Evolutionary conservation across 495 filamentous ascomycete species (phyloP).

Genomic region (Cudoniella acicularis): DNA sequence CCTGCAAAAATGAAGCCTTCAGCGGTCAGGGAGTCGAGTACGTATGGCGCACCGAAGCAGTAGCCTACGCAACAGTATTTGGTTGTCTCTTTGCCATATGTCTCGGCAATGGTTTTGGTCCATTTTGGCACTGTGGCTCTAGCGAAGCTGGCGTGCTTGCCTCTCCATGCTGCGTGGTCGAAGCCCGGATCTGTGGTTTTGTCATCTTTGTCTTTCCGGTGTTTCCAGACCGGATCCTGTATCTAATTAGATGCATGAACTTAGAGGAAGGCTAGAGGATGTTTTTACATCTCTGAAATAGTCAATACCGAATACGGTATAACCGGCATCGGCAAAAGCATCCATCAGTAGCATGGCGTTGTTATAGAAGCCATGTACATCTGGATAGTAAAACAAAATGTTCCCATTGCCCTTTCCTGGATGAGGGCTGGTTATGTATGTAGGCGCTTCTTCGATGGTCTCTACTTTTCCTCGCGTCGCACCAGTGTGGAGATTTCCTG

Average conservation of each 20-base stretch:
- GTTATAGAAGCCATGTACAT: conserved; percentile 37
- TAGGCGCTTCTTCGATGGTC: conserved; percentile 28
- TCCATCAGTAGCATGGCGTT: conserved; percentile 39
- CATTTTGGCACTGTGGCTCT: conserved; percentile 32
- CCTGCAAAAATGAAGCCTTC: conserved; percentile 27
- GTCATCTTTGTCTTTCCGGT: conserved; percentile 32
- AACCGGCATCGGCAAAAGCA: conserved; percentile 39
- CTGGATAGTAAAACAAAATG: conserved; percentile 39
- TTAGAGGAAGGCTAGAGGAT: too few relatives aligned
- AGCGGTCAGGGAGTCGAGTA: conserved; percentile 29
- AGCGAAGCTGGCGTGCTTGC: conserved; percentile 34
- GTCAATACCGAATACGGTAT: conserved; percentile 35
- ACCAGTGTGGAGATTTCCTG: conserved; percentile 33
- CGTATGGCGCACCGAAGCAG: conserved; percentile 42
- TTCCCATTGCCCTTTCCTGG: conserved; percentile 32
- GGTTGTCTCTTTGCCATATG: conserved; percentile 29
- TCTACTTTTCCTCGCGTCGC: conserved; percentile 29
- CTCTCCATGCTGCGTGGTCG: conserved; percentile 38
- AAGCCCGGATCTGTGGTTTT: conserved; percentile 33
- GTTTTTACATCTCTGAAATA: conserved; percentile 36
- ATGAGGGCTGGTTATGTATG: conserved; percentile 33
- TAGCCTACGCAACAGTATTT: conserved; percentile 38
- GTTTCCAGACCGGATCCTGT: conserved; percentile 39
- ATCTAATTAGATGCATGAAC: too few relatives aligned
- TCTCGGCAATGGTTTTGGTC: conserved; percentile 26